Conservation (phyloP, 1,284 basidiomycete genomes). For the Cryptococcus jaspeensis region DNA sequence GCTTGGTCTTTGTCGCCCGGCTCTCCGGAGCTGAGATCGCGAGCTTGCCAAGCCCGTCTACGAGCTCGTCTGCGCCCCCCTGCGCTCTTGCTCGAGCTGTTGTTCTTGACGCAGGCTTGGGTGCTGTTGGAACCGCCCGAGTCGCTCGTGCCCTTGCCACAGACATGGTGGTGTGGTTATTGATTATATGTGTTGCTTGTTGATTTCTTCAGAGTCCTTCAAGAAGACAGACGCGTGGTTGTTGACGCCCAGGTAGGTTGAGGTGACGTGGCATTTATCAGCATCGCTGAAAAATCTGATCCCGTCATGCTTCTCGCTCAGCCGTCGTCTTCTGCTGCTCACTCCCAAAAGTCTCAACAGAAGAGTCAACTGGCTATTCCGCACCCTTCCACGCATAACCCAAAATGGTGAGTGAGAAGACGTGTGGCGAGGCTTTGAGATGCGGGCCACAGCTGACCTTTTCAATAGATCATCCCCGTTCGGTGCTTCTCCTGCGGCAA, state of each 20-base stretch:
- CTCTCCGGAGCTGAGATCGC: slow-evolving; percentile 17
- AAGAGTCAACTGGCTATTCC: background rate
- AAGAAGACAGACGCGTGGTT: slow-evolving; percentile 4
- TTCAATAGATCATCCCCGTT: slow-evolving; percentile 51
- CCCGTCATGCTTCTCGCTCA: background rate
- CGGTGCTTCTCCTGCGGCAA: slow-evolving; percentile 82
- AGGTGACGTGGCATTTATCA: too few species aligned
- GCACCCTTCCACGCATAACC: background rate
- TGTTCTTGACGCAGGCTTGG: background rate
- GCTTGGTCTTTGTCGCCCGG: slow-evolving; percentile 1
- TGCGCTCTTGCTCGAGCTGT: background rate
- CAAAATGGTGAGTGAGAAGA: slow-evolving; percentile 7
- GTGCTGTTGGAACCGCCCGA: background rate
- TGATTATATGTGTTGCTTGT: too few species aligned
- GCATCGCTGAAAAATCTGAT: too few species aligned
- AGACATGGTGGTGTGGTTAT: background rate
- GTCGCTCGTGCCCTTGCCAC: background rate
- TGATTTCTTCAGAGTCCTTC: background rate
- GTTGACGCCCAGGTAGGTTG: background rate
- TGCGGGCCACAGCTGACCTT: background rate
- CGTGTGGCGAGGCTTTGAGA: background rate
- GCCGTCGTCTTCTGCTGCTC: background rate
- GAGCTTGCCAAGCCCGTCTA: slow-evolving; percentile 30
- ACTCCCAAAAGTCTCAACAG: too few species aligned
- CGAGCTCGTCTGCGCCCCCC: slow-evolving; percentile 27